phyloP scores from a whole-genome alignment of 2,329 filamentous ascomycete genomes.

The Helicocarpus griseus region DNA sequence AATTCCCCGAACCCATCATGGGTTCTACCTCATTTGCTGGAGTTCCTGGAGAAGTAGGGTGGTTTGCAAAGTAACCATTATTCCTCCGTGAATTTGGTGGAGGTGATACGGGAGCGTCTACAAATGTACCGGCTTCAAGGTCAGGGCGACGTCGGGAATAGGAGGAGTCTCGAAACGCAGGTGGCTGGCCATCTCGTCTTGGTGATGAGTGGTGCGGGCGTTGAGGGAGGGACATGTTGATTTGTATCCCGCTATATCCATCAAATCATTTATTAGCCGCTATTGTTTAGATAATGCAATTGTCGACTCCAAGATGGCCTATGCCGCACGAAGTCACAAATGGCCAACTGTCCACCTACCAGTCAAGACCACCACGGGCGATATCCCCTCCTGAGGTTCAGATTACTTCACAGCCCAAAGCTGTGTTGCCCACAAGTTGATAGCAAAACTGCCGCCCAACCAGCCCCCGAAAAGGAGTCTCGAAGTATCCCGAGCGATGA shows the following conservation, averaged over 20 bases:
- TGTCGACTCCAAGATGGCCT: neutral
- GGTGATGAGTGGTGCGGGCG: slow-evolving; percentile 56
- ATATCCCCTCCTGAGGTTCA: neutral
- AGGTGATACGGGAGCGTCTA: slow-evolving; percentile 25
- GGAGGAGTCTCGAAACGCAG: slow-evolving; percentile 57
- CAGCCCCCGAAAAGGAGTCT: neutral
- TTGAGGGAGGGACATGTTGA: slow-evolving; percentile 42
- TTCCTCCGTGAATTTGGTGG: slow-evolving; percentile 29
- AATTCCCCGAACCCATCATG: slow-evolving; percentile 40
- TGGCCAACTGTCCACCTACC: neutral
- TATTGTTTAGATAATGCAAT: neutral
- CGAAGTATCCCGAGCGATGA: neutral
- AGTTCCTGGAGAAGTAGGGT: slow-evolving; percentile 38
- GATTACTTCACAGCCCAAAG: neutral
- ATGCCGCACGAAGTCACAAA: neutral
- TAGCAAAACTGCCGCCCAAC: neutral
- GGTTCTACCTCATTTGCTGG: slow-evolving; percentile 42
- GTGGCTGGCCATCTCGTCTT: slow-evolving; percentile 45
- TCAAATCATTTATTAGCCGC: neutral
- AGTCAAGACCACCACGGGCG: neutral
- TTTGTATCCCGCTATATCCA: neutral
- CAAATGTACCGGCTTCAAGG: slow-evolving; percentile 53
- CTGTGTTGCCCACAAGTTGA: neutral
- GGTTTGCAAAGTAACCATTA: slow-evolving; percentile 8
- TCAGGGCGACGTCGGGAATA: slow-evolving; percentile 62